A percentile compares a stretch with the other conserved stretches of the same genome.
phyloP scores from a whole-genome alignment of 2,329 filamentous ascomycete genomes.

The Colletotrichum tabaci region DNA sequence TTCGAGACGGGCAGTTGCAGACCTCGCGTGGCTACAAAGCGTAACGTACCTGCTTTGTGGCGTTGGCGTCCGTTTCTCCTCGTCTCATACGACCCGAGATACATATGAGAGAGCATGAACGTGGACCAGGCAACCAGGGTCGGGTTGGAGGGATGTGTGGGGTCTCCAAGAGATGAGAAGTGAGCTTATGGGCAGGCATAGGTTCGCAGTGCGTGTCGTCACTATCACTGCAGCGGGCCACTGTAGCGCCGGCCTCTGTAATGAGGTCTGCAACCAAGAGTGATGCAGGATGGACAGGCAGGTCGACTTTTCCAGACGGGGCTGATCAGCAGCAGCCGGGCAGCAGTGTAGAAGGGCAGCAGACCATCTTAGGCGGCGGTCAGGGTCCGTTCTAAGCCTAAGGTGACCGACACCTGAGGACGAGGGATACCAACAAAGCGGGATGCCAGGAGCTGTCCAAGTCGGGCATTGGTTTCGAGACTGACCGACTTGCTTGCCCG shows the following conservation, averaged over 20 bases:
- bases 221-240: slow-evolving; percentile 28
- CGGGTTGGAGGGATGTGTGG: slow-evolving; percentile 31
- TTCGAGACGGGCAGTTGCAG: slow-evolving; percentile 36
- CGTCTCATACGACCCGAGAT: slow-evolving; percentile 31
- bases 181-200: slow-evolving; percentile 20
- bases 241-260: not conserved
- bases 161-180: slow-evolving; percentile 29
- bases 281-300: slow-evolving; percentile 35
- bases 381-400: not conserved
- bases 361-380: slow-evolving; percentile 8
- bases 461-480: not conserved
- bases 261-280: slow-evolving; percentile 21
- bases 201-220: slow-evolving; percentile 14
- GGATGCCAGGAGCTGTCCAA: not conserved
- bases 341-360: not conserved
- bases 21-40: slow-evolving; percentile 37
- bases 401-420: slow-evolving; percentile 12
- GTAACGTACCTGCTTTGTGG: slow-evolving; percentile 40
- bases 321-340: slow-evolving; percentile 2
- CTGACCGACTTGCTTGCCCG: slow-evolving; percentile 1
- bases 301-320: slow-evolving; percentile 25
- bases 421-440: not conserved
- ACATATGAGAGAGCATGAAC: slow-evolving; percentile 1
- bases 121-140: slow-evolving; percentile 4
- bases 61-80: slow-evolving; percentile 30